phyloP scores from a whole-genome alignment of 768 basidiomycete genomes.

The Tricholoma saponaceum region DNA sequence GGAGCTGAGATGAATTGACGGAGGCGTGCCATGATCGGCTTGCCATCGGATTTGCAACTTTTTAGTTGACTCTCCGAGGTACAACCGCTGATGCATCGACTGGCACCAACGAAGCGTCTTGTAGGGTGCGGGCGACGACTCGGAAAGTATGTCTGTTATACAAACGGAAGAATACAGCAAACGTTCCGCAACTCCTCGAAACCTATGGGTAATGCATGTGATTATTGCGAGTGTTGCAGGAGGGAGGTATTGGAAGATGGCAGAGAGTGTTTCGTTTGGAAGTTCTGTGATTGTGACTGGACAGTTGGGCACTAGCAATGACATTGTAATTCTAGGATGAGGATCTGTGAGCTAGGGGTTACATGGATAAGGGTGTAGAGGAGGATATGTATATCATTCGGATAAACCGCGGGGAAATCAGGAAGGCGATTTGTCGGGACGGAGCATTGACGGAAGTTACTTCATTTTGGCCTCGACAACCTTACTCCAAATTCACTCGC shows the following conservation, averaged over 20 bases:
- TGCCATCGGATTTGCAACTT: slow-evolving; percentile 55
- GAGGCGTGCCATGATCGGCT: slow-evolving; percentile 28
- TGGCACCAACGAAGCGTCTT: slow-evolving; percentile 49
- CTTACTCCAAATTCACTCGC: too few species aligned
- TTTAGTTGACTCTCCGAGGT: slow-evolving; percentile 43
- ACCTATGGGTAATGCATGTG: slow-evolving; percentile 41
- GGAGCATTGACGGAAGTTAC: slow-evolving; percentile 35
- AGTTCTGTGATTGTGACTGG: slow-evolving; percentile 25
- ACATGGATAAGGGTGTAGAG: not conserved
- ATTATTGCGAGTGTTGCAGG: slow-evolving; percentile 34
- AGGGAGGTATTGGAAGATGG: slow-evolving; percentile 41
- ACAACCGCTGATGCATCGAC: slow-evolving; percentile 41
- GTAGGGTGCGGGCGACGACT: slow-evolving; percentile 33
- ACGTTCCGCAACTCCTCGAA: slow-evolving; percentile 54
- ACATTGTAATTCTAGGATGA: slow-evolving; percentile 7
- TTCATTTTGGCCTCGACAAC: too few species aligned
- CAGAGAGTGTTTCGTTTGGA: slow-evolving; percentile 53
- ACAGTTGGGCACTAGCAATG: slow-evolving; percentile 3
- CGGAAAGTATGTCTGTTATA: slow-evolving; percentile 44
- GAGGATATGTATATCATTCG: slow-evolving; percentile 28
- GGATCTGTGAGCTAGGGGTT: not conserved
- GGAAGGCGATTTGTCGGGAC: slow-evolving; percentile 31
- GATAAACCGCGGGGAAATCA: slow-evolving; percentile 30
- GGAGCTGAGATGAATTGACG: slow-evolving; percentile 26
- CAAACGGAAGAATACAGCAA: slow-evolving; percentile 50